phyloP scores from a whole-genome alignment of 805 yeast genomes.

The Candida yuanshanica region DNA sequence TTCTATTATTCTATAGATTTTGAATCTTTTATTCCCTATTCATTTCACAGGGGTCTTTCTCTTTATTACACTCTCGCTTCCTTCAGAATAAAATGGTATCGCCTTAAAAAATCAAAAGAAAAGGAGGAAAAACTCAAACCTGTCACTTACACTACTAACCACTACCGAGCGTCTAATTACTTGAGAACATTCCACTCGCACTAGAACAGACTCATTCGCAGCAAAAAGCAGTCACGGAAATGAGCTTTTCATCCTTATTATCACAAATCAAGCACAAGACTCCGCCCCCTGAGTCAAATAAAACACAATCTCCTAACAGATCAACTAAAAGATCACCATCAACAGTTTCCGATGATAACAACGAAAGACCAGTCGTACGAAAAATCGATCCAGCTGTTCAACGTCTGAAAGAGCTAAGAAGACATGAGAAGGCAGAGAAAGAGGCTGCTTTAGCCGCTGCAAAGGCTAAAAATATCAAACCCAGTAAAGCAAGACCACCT shows the following conservation, averaged over 20 bases:
- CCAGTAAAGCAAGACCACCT: conserved; percentile 1
- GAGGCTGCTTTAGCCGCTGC: conserved; percentile 22
- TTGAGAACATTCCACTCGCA: too few species aligned
- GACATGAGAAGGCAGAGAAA: conserved; percentile 43
- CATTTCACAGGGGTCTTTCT: neutral
- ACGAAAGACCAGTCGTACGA: conserved; percentile 9
- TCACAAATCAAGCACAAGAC: conserved; percentile 17
- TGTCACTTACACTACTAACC: too few species aligned
- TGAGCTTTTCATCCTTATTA: conserved; percentile 18
- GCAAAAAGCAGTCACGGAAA: neutral
- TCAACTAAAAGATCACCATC: neutral
- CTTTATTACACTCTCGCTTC: neutral
- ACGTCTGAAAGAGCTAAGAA: conserved; percentile 59
- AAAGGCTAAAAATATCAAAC: conserved; percentile 14
- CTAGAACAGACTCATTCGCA: neutral
- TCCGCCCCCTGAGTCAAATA: neutral
- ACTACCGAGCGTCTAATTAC: too few species aligned
- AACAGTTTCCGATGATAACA: neutral
- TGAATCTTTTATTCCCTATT: too few species aligned
- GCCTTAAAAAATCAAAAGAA: neutral
- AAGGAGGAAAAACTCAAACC: neutral
- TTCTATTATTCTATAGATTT: too few species aligned
- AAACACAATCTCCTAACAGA: neutral
- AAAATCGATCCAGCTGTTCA: conserved; percentile 66
- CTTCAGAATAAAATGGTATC: too few species aligned